Evolutionary conservation across 768 basidiomycete species (phyloP).

Genomic region (Russula olivacea): DNA sequence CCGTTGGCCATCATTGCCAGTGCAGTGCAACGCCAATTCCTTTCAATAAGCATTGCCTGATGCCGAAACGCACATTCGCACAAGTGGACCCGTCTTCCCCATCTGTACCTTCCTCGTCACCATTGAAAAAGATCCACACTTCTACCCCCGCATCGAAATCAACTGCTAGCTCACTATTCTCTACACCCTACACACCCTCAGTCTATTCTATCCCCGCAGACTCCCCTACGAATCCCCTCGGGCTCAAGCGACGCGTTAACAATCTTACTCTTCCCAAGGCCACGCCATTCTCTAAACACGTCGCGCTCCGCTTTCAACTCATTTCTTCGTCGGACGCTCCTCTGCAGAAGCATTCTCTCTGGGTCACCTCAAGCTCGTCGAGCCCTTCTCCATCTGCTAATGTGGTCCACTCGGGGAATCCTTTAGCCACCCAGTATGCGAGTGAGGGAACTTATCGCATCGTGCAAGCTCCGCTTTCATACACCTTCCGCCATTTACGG

Average conservation of each 20-base stretch:
- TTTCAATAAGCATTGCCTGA: neutral
- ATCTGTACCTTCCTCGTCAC: neutral
- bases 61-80: slow-evolving; percentile 16
- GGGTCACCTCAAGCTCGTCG: neutral
- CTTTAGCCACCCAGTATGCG: slow-evolving; percentile 6
- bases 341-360: slow-evolving; percentile 7
- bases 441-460: slow-evolving; percentile 55
- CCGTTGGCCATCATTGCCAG: neutral
- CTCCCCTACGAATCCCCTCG: slow-evolving; percentile 68
- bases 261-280: slow-evolving; percentile 36
- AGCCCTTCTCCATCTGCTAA: neutral
- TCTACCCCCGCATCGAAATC: slow-evolving; percentile 17
- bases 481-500: slow-evolving; percentile 61
- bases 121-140: slow-evolving; percentile 12
- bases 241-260: slow-evolving; percentile 41
- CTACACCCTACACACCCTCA: slow-evolving; percentile 34
- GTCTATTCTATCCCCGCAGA: slow-evolving; percentile 44
- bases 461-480: slow-evolving; percentile 63
- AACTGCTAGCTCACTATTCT: slow-evolving; percentile 23
- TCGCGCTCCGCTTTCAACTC: slow-evolving; percentile 60
- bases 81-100: slow-evolving; percentile 7
- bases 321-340: slow-evolving; percentile 33
- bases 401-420: neutral
- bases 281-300: slow-evolving; percentile 52
- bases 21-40: neutral